Evolutionary conservation across 1,139 yeast genomes (phyloP), one percentile per base, ranked within the genome.

Genomic region (Lodderomyces elongisporus): DNA sequence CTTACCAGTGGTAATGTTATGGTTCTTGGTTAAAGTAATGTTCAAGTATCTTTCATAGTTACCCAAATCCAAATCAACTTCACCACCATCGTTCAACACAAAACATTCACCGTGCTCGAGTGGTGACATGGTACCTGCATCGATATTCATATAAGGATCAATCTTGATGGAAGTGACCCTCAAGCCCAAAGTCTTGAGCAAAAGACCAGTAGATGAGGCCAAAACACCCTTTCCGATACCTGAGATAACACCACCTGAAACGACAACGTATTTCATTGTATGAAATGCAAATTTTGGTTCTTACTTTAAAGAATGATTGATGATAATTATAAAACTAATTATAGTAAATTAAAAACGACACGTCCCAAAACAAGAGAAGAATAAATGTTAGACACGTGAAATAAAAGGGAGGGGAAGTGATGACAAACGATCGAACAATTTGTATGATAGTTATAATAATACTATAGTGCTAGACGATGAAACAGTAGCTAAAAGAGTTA

Each of bases 91-190:
- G 58, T 91, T 85, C 53, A 91, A 73, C 34, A 93, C 97, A 57
- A 89, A 91, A 60, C 96, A 95, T 62, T 91, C 99, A 45, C 99
- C 99, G 56, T 91, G 99, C 60, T 91, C 99, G 56, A 91, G 71
- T 16, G 99, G 99, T 28, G 96, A 85, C 98, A 91, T 91, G 35
- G 99, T 91, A 50, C 99, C 99, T 30, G 99, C 99, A 65, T 91
- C 99, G 47, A 91, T 87, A 66, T 91, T 91, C 95, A 91, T 85
- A 65, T 91, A 91, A 28, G 99, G 99, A 66, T 91, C 99, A 54
- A 91, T 91, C 62, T 91, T 91, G 68, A 93, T 91, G 12, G 97
- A 88, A 4, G 98, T 89, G 41, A 89, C 98, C 58, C 94, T 80
- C 52, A 84, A 74, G 36, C 99, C 99, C 44, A 87, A 66, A 35